Base-by-base conservation (phyloP, 164 flowering plant genomes). In the Macadamia integrifolia region DNA sequence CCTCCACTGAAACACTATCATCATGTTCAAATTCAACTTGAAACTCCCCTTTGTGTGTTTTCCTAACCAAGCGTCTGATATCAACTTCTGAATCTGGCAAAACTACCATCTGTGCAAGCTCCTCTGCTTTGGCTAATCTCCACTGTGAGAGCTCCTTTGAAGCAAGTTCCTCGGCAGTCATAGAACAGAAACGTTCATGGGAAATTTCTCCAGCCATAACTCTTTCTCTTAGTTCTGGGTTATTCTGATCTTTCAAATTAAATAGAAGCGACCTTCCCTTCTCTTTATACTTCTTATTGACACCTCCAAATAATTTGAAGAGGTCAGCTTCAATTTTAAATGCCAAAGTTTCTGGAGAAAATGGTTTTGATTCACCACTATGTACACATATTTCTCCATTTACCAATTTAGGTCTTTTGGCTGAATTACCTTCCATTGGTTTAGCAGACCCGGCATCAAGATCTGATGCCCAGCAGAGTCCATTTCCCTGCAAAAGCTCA, bases 161-260 rank as follows among this genome's bases (percentile, higher is more conserved):
- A 78, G 99, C 99, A 74, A 95, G 95, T 70, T 95, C 99, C 80
- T 95, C 99, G 1, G 98, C 93, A 17, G 93, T 86, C 99, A 95
- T 95, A 9, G 90, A 78, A 77, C 98, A 95, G 52, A 95, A 80
- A 35, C 85, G 84, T 14, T 85, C 89, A 15, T 98, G 97, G 13
- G 88, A 57, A 52, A 93, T 89, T 61, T 86, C 92, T 63, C 98
- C 95, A n/a, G 88, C 82, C 86, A 92, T 75, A 44, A 95, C 99
- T 76, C 81, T 86, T 73, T 92, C 98, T 72, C 96, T 82, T 28
- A 95, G 78, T 62, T 92, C 98, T 66, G 98, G 99, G 66, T 95
- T 95, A 74, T 71, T 92, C 46, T 77, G 89, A 75, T 95, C 99
- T 80, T 95, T 95, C 71, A 95, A 72, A 79, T 95, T 95, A 74